These are phyloP conservation scores for Monosporascus sp. DNA, from an alignment of 2,329 filamentous ascomycete species.

Conservation along the genomic window DNA sequence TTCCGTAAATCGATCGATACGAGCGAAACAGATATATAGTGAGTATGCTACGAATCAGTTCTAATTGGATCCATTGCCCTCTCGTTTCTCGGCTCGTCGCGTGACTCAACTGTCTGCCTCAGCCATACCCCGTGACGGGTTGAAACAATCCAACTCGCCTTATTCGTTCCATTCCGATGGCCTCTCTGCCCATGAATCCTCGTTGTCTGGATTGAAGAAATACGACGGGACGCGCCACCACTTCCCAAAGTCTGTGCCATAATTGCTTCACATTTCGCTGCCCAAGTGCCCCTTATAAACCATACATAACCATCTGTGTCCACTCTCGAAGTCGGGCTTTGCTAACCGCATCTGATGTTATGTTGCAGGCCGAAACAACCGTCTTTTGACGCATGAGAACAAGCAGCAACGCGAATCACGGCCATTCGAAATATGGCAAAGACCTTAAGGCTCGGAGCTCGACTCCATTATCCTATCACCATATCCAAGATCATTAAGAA, in stretches of 20 bases:
- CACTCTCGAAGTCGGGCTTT: background rate
- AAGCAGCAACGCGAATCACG: background rate
- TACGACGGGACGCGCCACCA: no score
- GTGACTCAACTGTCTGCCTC: no score
- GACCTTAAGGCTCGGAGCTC: constrained; percentile 47
- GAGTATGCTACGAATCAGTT: background rate
- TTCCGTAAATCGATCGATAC: background rate
- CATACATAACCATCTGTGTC: background rate
- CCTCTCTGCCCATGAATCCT: no score
- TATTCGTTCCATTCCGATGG: no score
- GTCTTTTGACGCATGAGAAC: background rate
- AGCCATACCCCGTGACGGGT: no score
- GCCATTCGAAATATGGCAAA: constrained; percentile 32
- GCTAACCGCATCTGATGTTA: background rate
- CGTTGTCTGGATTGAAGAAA: no score
- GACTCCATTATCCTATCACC: constrained; percentile 88
- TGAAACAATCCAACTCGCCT: no score
- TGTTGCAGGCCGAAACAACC: background rate
- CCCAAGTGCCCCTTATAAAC: no score
- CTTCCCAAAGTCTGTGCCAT: no score
- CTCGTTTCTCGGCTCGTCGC: no score
- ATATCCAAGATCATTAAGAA: constrained; percentile 78
- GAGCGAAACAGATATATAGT: background rate
- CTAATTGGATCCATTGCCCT: no score
- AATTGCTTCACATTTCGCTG: no score